phyloP scores from a whole-genome alignment of 192 early-diverging fungal species.

The Obelidium mucronatum region DNA sequence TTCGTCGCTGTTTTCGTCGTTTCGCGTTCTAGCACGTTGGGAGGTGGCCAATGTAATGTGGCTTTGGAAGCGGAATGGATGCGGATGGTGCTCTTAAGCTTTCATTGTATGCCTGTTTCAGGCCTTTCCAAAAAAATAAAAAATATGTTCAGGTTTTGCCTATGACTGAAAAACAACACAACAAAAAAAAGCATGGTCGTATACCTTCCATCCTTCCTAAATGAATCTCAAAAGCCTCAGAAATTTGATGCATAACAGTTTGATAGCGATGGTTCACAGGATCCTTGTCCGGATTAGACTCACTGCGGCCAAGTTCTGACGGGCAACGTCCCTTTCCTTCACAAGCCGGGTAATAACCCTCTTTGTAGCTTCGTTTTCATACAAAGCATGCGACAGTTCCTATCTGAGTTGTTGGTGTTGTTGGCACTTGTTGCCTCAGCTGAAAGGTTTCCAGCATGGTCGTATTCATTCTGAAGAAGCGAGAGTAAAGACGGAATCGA shows the following conservation, averaged over 20 bases:
- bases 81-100: background rate
- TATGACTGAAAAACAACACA: no score
- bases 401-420: no score
- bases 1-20: background rate
- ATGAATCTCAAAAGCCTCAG: constrained; percentile 66
- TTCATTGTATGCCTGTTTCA: background rate
- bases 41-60: constrained; percentile 15
- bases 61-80: constrained; percentile 22
- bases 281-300: constrained; percentile 80
- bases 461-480: constrained; percentile 96
- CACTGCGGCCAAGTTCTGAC: constrained; percentile 61
- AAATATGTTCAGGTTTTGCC: no score
- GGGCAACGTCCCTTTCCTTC: constrained; percentile 90
- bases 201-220: constrained; percentile 40
- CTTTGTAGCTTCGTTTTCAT: constrained; percentile 95
- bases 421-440: constrained; percentile 91
- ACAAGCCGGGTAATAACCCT: constrained; percentile 91
- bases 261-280: constrained; percentile 90
- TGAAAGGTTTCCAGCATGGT: constrained; percentile 93
- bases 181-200: background rate
- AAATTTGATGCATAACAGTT: constrained; percentile 83
- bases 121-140: no score
- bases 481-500: constrained; percentile 90
- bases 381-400: constrained; percentile 92
- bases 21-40: background rate